Base-by-base conservation (phyloP, 306 rosid genomes). In the Cucumis cinereus region DNA sequence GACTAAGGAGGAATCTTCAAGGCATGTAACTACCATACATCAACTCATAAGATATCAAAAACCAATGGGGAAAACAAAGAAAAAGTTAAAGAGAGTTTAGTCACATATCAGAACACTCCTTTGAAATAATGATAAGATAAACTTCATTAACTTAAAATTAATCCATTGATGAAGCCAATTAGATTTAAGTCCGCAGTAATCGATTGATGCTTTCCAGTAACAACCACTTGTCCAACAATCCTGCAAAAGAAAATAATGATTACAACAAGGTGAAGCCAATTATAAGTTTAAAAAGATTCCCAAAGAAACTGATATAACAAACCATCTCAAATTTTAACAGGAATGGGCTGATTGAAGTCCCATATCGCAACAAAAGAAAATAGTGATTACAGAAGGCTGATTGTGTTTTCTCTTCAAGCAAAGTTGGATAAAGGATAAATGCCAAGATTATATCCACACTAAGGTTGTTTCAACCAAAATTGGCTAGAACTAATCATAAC, bases 201-300 rank as follows among this genome's bases (percentile, higher is more conserved):
- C 99, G 97, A 95, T 77, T 50, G 86, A 89, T 95, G 89, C 80
- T 87, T 90, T 80, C 98, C 97, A 10, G 93, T 89, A 74, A 85
- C 89, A 49, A 98, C 97, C 77, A 92, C 99, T 82, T 92, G 92
- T 77, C 98, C 97, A 83, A 95, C 96, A 82, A 89, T 81, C 84
- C 98, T 95, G 84, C 59, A 40, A 80, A 75, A 86, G 45, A 40
- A 73, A 81, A 82, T 49, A 57, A 77, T 53, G 47, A 60, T 60
- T 60, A 47, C 43, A 53, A 26, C 38, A 38, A 59, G 41, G 12
- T 59, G 52, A 43, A 76, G 41, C 52, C 41, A 52, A 12, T 17
- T n/a, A 61, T 14, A 47, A 20, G 5, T 19, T n/a, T 20, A 26
- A 15, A 71, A 28, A 55, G 8, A 64, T 50, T 55, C 36, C 23